These are phyloP conservation scores for Dimargaris verticillata DNA, from an alignment of 192 early-diverging fungal genomes.

Conservation along the genomic window DNA sequence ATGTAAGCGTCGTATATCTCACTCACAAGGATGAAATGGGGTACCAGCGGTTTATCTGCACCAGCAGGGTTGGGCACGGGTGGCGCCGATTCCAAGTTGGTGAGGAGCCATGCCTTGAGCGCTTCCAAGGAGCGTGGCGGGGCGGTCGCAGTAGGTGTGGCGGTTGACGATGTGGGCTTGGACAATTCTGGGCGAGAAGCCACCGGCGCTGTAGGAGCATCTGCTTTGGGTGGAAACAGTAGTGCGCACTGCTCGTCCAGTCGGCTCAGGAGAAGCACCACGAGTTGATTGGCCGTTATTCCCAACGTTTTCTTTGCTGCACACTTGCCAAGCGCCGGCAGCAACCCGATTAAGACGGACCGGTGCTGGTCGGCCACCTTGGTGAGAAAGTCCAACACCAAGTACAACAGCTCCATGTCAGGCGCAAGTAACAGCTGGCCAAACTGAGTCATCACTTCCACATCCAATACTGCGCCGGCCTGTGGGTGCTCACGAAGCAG, in stretches of 20 bases:
- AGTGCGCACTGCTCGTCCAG: neutral
- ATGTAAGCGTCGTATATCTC: conserved; percentile 4
- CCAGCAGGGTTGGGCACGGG: conserved; percentile 4
- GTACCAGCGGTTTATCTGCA: conserved; percentile 1
- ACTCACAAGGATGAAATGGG: neutral
- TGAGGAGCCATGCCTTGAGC: neutral
- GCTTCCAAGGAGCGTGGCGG: neutral
- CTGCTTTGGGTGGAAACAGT: neutral
- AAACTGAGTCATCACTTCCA: neutral
- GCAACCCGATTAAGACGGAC: neutral
- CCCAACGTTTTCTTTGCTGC: neutral
- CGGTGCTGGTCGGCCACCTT: neutral
- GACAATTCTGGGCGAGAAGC: neutral
- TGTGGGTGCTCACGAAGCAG: conserved; percentile 1
- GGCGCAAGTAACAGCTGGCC: neutral
- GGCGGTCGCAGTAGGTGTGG: neutral
- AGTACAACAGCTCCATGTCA: conserved; percentile 5
- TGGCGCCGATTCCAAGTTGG: conserved; percentile 6
- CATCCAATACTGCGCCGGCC: neutral
- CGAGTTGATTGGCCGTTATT: neutral
- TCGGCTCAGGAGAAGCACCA: neutral
- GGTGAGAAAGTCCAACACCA: conserved; percentile 1
- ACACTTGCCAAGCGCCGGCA: neutral
- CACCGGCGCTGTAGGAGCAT: neutral
- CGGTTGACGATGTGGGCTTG: neutral